Evolutionary conservation across 306 rosid species (phyloP).

Genomic region (Lathyrus aphaca): DNA sequence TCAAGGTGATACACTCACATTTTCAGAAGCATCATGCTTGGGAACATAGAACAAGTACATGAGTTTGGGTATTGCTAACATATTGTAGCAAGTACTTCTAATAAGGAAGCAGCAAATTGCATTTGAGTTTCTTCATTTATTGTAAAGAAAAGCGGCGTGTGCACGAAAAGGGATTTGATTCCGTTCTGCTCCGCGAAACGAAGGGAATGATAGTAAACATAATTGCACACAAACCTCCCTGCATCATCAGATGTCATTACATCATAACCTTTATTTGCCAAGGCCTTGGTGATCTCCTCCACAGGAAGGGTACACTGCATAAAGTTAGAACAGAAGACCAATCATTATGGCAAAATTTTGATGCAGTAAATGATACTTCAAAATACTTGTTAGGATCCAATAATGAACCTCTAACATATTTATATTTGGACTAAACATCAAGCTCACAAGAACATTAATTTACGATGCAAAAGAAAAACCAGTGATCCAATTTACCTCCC

Average conservation of each 20-base stretch:
- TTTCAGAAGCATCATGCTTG: constrained; percentile 20
- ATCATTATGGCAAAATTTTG: constrained; percentile 7
- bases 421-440: constrained; percentile 14
- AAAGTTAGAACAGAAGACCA: constrained; percentile 16
- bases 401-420: neutral
- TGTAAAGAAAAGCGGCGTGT: constrained; percentile 85
- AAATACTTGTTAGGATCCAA: constrained; percentile 16
- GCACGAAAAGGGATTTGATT: constrained; percentile 82
- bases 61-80: constrained; percentile 45
- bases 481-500: constrained; percentile 61
- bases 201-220: constrained; percentile 94
- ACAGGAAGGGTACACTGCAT: constrained; percentile 83
- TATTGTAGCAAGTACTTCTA: constrained; percentile 74
- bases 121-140: constrained; percentile 81
- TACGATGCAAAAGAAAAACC: neutral
- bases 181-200: constrained; percentile 77
- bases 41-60: constrained; percentile 32
- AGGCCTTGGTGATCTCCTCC: constrained; percentile 74
- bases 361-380: constrained; percentile 33
- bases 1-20: constrained; percentile 44
- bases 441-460: constrained; percentile 26
- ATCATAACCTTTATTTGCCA: constrained; percentile 74
- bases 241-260: constrained; percentile 93
- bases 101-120: constrained; percentile 85
- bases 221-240: constrained; percentile 96